Conservation (phyloP, 768 basidiomycete genomes). For the Termitomyces sp. region DNA sequence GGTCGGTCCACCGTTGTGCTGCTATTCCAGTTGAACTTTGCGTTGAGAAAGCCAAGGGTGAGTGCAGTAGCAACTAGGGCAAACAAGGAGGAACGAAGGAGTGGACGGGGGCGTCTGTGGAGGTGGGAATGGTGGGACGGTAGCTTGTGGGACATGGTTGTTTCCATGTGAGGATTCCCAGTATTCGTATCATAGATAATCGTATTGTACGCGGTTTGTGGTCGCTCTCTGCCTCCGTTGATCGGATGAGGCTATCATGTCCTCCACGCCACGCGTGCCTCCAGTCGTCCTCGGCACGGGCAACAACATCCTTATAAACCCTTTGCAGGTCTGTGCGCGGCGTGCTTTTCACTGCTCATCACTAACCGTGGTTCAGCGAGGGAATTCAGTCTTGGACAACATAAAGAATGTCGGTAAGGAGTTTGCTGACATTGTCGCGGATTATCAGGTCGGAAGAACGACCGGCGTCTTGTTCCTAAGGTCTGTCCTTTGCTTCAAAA, state of each 20-base stretch:
- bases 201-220: not conserved
- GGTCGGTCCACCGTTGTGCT: slow-evolving; percentile 23
- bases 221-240: slow-evolving; percentile 7
- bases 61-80: slow-evolving; percentile 8
- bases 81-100: slow-evolving; percentile 3
- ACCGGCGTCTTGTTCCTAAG: slow-evolving; percentile 92
- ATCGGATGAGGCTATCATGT: slow-evolving; percentile 13
- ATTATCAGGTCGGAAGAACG: slow-evolving; percentile 94
- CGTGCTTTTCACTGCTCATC: not conserved
- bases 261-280: slow-evolving; percentile 35
- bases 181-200: not conserved
- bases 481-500: slow-evolving; percentile 32
- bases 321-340: slow-evolving; percentile 44
- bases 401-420: slow-evolving; percentile 91
- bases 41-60: slow-evolving; percentile 22
- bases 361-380: slow-evolving; percentile 46
- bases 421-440: slow-evolving; percentile 89
- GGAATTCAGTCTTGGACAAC: slow-evolving; percentile 85
- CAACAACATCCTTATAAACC: slow-evolving; percentile 61
- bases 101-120: not conserved
- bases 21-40: slow-evolving; percentile 19
- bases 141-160: slow-evolving; percentile 30
- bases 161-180: slow-evolving; percentile 4
- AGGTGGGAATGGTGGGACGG: slow-evolving; percentile 15
- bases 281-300: slow-evolving; percentile 63